Conservation (phyloP, 2,329 filamentous ascomycete species). For the Paracamarosporium sp. region DNA sequence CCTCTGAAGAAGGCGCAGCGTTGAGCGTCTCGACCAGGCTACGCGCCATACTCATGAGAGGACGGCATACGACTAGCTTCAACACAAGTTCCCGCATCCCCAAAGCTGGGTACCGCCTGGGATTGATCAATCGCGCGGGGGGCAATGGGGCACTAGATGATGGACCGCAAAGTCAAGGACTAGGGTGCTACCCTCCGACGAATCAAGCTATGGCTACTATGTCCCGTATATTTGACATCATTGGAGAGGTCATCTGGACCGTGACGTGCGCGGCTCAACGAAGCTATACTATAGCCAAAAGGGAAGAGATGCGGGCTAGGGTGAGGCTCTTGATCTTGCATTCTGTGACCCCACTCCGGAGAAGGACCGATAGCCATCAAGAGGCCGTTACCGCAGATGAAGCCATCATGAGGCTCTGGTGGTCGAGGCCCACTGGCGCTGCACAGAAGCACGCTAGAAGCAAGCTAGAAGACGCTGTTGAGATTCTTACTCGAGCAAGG, state of each 20-base stretch:
- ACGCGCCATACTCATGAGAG: no score
- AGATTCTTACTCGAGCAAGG: not conserved
- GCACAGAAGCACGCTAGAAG: constrained; percentile 4
- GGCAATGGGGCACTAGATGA: not conserved
- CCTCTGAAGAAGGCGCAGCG: not conserved
- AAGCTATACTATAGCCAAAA: not conserved
- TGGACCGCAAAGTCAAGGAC: not conserved
- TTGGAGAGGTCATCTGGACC: not conserved
- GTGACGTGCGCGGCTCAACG: constrained; percentile 5
- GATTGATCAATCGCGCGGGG: not conserved
- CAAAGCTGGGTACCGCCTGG: not conserved
- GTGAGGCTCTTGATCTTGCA: constrained; percentile 3
- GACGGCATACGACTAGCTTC: not conserved
- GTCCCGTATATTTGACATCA: not conserved
- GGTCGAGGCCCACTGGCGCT: constrained; percentile 2
- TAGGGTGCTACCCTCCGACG: not conserved
- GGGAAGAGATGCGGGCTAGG: not conserved
- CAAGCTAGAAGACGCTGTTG: not conserved
- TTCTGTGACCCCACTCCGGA: not conserved
- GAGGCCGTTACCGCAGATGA: not conserved
- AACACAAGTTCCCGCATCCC: not conserved
- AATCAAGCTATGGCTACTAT: not conserved
- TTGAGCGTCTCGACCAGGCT: not conserved
- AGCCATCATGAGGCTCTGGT: constrained; percentile 1
- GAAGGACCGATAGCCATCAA: not conserved